These are phyloP conservation scores for Cystobasidium sp. DNA, from an alignment of 1,284 basidiomycete genomes.

Conservation along the genomic window DNA sequence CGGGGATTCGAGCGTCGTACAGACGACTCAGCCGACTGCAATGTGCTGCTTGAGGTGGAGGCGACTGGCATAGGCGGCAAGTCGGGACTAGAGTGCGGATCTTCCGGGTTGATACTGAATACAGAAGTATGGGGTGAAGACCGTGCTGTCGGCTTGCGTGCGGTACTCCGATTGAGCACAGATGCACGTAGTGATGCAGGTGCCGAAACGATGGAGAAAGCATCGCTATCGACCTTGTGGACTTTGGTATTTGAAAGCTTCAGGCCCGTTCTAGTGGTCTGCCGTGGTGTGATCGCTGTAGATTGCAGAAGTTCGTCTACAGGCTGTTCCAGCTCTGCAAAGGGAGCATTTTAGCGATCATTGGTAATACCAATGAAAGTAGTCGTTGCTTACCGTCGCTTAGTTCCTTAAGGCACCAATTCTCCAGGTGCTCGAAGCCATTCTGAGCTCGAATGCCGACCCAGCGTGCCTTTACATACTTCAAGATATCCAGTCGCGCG, in stretches of 20 bases:
- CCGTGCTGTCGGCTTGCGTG: conserved; percentile 49
- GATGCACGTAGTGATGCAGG: conserved; percentile 33
- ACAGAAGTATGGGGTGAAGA: neutral
- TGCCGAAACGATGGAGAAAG: conserved; percentile 15
- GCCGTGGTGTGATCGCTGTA: conserved; percentile 51
- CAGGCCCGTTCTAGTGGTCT: conserved; percentile 46
- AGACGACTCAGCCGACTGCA: neutral
- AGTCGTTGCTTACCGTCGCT: conserved; percentile 68
- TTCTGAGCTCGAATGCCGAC: conserved; percentile 72
- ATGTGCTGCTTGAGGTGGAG: neutral
- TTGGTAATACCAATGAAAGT: neutral
- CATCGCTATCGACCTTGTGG: conserved; percentile 40
- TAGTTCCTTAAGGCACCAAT: conserved; percentile 86
- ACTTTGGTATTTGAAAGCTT: conserved; percentile 27
- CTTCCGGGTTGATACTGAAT: neutral
- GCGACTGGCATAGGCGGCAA: neutral
- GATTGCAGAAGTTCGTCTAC: conserved; percentile 68
- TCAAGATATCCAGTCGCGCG: conserved; percentile 67
- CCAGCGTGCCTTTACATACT: conserved; percentile 67
- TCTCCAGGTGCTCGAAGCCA: conserved; percentile 79
- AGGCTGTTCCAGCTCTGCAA: conserved; percentile 76
- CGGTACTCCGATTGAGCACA: conserved; percentile 61
- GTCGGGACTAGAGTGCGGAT: neutral
- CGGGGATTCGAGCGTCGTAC: neutral
- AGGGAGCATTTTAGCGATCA: neutral